Conservation (phyloP, 331 rosid genomes). For the Saraca asoca region DNA sequence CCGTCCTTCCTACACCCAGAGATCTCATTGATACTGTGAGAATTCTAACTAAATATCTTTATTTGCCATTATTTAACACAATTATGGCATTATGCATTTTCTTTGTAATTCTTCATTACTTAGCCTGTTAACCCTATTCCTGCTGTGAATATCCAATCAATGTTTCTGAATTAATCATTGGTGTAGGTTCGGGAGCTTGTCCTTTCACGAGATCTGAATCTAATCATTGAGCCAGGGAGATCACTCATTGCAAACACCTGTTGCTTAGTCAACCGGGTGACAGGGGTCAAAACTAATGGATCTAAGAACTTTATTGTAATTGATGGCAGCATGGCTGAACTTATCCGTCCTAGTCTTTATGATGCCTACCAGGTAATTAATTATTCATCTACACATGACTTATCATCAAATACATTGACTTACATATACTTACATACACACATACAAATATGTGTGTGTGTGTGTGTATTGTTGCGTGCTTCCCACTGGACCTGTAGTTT, state of each 20-base stretch:
- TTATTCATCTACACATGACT: neutral
- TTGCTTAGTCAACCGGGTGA: constrained; percentile 89
- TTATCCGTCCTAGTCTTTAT: constrained; percentile 97
- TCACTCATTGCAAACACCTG: constrained; percentile 92
- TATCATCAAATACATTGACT: neutral
- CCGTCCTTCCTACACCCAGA: constrained; percentile 82
- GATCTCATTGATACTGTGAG: constrained; percentile 91
- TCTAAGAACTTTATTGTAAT: constrained; percentile 86
- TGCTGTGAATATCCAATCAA: constrained; percentile 4
- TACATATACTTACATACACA: no score
- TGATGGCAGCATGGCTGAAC: constrained; percentile 99
- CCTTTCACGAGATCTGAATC: constrained; percentile 76
- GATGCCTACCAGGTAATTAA: constrained; percentile 89
- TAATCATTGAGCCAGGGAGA: constrained; percentile 97
- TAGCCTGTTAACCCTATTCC: neutral
- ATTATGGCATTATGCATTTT: neutral
- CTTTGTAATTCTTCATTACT: constrained; percentile 9
- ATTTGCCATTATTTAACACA: neutral
- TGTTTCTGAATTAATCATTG: constrained; percentile 19
- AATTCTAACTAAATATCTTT: constrained; percentile 9
- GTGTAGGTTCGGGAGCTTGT: constrained; percentile 81
- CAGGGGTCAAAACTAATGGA: constrained; percentile 94
- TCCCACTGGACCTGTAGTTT: no score
- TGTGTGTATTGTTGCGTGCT: no score
- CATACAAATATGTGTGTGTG: no score